Evolutionary conservation across 139 green algal species (phyloP), one percentile per base, ranked within the genome.

Genomic region (Coelastrella sp.): DNA sequence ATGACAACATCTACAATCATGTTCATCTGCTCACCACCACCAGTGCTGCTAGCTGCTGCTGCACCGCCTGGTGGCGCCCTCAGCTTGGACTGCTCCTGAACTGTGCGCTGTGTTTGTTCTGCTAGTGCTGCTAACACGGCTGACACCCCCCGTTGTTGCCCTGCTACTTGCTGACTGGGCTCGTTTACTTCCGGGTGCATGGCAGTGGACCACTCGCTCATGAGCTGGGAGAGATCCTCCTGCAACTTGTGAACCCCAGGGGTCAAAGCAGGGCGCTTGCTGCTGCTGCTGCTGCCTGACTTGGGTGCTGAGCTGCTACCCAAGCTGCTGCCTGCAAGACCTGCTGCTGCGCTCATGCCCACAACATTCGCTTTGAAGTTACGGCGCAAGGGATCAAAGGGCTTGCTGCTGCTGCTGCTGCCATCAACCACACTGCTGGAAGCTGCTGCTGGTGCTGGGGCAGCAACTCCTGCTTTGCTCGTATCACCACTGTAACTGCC

Each of bases 1-100:
- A 98, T 97, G 76, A 98, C 95, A 72, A 92, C 92, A 73, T 98
- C 94, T 7, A 97, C 94, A 60, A 98, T 93, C 65, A 94, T 89
- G 59, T 92, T 89, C 89, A 97, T 92, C 63, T 91, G 89, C 5
- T 88, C 78, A 4, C 85, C 82, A 10, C 72, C 80, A 17, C 63
- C 93, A 75, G 81, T 85, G 7, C 78, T 79, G 19, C 87, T 88
- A 59, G 25, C 78, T 83, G 60, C 63, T 85, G 56, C 78, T 56
- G 59, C 24, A 7, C 12, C 63, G 60, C 49, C 65, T 27, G 79
- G 76, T 61, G 76, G 78, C 25, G 8, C 61, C 85, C 35, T 19
- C 61, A 63, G 58, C 11, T 49, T 76, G 17, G 59, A 61, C 72
- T 89, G 82, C 80, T 94, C 80, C 6, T 81, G 85, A 4, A 95